A percentile compares a stretch with the other conserved stretches of the same genome.
Conservation (phyloP, 140 eudicot species). For the Erigeron philadelphicus region DNA sequence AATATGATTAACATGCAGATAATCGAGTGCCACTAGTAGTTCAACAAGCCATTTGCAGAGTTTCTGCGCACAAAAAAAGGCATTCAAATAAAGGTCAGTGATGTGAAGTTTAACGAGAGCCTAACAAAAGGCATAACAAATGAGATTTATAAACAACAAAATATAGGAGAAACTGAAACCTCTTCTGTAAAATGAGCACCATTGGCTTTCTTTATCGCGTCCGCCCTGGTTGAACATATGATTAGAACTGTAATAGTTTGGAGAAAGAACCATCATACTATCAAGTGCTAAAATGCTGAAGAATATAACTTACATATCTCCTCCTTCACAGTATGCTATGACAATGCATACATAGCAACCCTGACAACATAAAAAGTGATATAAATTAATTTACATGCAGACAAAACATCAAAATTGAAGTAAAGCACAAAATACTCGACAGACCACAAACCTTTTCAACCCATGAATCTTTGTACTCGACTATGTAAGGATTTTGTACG, state of each 20-base stretch:
- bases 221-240: conserved; percentile 55
- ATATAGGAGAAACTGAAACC: conserved; percentile 35
- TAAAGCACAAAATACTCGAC: background rate
- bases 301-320: conserved; percentile 79
- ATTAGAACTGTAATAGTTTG: background rate
- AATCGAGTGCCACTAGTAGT: conserved; percentile 88
- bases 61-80: conserved; percentile 40
- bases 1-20: conserved; percentile 78
- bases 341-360: conserved; percentile 96
- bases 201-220: conserved; percentile 66
- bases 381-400: background rate
- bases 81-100: background rate
- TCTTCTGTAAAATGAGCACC: conserved; percentile 83
- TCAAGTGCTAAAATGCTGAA: background rate
- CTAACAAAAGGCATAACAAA: background rate
- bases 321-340: conserved; percentile 95
- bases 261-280: background rate
- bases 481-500: conserved; percentile 72
- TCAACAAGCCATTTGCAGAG: conserved; percentile 95
- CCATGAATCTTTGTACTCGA: conserved; percentile 99
- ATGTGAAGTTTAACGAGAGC: conserved; percentile 9
- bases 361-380: conserved; percentile 30
- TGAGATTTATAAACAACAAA: background rate
- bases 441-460: conserved; percentile 77
- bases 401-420: background rate